Base-by-base conservation (phyloP, 2,329 filamentous ascomycete genomes). In the Metarhizium rileyi region DNA sequence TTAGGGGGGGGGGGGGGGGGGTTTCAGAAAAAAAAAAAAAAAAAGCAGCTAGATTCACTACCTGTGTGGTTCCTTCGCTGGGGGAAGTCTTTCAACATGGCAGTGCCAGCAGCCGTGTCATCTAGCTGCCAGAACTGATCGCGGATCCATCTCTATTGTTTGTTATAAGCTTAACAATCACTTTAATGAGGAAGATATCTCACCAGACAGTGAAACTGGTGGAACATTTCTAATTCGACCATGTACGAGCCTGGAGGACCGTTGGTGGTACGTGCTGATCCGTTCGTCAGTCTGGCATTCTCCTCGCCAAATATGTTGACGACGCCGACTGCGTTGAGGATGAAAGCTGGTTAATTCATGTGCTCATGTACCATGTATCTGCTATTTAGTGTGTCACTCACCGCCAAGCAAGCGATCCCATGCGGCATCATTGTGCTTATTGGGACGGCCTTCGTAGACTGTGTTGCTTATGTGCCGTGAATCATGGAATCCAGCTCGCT, bases 121-220 rank as follows among this genome's bases (percentile, higher is more conserved):
- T 44, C 26, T 12, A n/a, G 42, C 26, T 10, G 12, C 40, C 41
- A 44, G 18, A 49, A 44, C 14, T 49, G 18, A n/a, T 26, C 28
- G 14, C 47, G 41, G 10, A 49, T 8, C 40, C 40, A 33, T 44
- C 44, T 44, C 40, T 49, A 20, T 28, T 22, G 18, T 30, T 5
- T n/a, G 27, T n/a, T n/a, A n/a, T n/a, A n/a, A n/a, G n/a, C n/a
- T n/a, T n/a, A n/a, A n/a, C n/a, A n/a, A n/a, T n/a, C n/a, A n/a
- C n/a, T n/a, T n/a, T n/a, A n/a, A n/a, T n/a, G n/a, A n/a, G n/a
- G n/a, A n/a, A n/a, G n/a, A n/a, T n/a, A n/a, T n/a, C n/a, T n/a
- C n/a, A 49, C 47, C 27, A 49, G 23, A 20, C 47, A 49, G 36
- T 49, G 47, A 2, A 49, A 10, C 14, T 49, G 47, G 41, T 49